A percentile compares a stretch with the other conserved stretches of the same genome.
Conservation (phyloP, 768 basidiomycete species). For the Sarcodon aspratus region DNA sequence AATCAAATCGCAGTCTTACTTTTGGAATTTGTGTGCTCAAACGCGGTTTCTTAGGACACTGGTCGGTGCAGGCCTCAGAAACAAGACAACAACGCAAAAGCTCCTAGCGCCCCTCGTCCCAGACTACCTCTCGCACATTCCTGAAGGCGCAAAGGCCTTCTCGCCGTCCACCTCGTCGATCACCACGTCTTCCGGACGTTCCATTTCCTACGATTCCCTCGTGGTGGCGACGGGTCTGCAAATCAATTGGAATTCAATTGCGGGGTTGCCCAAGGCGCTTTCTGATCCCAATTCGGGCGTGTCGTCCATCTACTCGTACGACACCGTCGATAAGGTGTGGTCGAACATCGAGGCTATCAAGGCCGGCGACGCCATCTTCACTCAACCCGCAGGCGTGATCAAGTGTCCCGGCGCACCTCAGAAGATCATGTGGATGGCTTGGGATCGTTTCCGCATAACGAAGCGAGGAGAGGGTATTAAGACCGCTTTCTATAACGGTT, state of each 20-base stretch:
- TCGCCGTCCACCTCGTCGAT: constrained; percentile 66
- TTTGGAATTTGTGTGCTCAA: too few relatives aligned
- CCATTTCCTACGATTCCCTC: constrained; percentile 71
- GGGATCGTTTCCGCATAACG: constrained; percentile 65
- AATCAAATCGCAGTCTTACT: too few relatives aligned
- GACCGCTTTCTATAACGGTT: constrained; percentile 77
- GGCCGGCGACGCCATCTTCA: constrained; percentile 82
- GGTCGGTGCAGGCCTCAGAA: constrained; percentile 76
- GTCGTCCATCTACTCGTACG: constrained; percentile 86
- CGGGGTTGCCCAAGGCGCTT: constrained; percentile 65
- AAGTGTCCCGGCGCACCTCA: constrained; percentile 92
- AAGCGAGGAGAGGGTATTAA: constrained; percentile 42
- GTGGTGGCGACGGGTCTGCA: constrained; percentile 87
- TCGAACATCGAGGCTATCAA: constrained; percentile 66
- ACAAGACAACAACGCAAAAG: constrained; percentile 58
- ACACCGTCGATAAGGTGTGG: constrained; percentile 87
- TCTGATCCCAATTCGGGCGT: constrained; percentile 71
- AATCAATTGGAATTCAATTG: constrained; percentile 69
- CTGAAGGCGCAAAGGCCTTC: constrained; percentile 64
- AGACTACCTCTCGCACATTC: constrained; percentile 54
- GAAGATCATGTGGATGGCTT: constrained; percentile 97
- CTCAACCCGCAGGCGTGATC: constrained; percentile 84
- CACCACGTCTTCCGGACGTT: constrained; percentile 57
- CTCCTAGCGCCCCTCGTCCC: constrained; percentile 70
- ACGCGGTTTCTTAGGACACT: constrained; percentile 35